Percentiles rank a stretch among this genome's conserved stretches.
phyloP scores from a whole-genome alignment of 2,329 filamentous ascomycete species.

The Myrmaecium sp. region DNA sequence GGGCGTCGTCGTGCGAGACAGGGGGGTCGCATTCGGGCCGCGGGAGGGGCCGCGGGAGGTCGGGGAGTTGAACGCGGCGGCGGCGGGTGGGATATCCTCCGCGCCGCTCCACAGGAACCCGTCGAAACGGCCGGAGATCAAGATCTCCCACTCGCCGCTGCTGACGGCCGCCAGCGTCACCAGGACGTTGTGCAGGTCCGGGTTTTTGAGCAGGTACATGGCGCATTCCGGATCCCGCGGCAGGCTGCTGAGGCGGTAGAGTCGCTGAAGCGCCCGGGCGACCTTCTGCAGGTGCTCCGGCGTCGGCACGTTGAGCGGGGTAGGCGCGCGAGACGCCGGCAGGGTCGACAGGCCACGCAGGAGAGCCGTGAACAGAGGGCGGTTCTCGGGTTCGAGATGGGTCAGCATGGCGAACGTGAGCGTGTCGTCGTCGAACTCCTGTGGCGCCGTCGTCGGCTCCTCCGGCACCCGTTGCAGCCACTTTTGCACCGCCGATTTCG shows the following conservation, averaged over 20 bases:
- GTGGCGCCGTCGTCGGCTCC: conserved; percentile 54
- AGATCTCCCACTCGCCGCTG: conserved; percentile 88
- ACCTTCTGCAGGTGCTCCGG: conserved; percentile 60
- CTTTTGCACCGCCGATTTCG: conserved; percentile 73
- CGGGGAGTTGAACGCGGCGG: conserved; percentile 9
- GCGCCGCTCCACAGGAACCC: conserved; percentile 91
- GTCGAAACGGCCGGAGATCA: conserved; percentile 85
- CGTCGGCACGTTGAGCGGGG: conserved; percentile 42
- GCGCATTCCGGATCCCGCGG: conserved; percentile 77
- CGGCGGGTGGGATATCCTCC: conserved; percentile 33
- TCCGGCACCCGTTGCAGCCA: conserved; percentile 76
- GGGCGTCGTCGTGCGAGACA: conserved; percentile 32
- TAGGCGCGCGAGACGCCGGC: conserved; percentile 45
- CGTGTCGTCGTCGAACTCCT: conserved; percentile 88
- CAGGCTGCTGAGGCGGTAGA: conserved; percentile 57
- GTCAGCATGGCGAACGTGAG: conserved; percentile 87
- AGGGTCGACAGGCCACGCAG: conserved; percentile 42
- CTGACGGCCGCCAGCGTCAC: conserved; percentile 78
- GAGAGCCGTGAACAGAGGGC: conserved; percentile 68
- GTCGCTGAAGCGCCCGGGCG: conserved; percentile 61
- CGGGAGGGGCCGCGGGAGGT: conserved; percentile 11
- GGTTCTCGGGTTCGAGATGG: conserved; percentile 57
- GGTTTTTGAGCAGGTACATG: conserved; percentile 72
- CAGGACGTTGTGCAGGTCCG: conserved; percentile 66
- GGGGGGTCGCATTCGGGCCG: conserved; percentile 25